Evolutionary conservation across 2,329 filamentous ascomycete species (phyloP).

Genomic region (Reticulascus tulasneorum): DNA sequence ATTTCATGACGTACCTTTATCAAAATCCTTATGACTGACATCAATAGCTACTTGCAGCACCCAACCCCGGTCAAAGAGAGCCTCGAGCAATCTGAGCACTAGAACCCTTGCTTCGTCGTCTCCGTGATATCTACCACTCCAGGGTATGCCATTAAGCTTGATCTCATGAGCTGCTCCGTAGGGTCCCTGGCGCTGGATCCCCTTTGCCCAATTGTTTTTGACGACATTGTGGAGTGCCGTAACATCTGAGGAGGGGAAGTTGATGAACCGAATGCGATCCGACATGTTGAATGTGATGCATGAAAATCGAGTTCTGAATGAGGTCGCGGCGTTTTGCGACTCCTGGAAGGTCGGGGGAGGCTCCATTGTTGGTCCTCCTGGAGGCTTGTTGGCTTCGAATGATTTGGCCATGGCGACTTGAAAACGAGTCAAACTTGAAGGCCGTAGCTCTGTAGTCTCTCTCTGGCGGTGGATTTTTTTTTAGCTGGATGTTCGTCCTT

Average conservation of each 20-base stretch:
- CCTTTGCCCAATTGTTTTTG: constrained; percentile 20
- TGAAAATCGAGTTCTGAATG: constrained; percentile 22
- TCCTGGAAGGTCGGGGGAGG: too few species aligned
- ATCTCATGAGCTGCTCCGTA: constrained; percentile 31
- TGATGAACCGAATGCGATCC: constrained; percentile 30
- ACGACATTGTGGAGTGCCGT: constrained; percentile 21
- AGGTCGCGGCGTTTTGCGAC: not conserved
- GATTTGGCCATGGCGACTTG: too few species aligned
- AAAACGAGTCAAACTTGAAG: too few species aligned
- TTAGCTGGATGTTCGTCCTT: too few species aligned
- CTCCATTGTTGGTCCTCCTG: too few species aligned
- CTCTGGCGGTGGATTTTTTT: too few species aligned
- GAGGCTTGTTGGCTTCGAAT: too few species aligned
- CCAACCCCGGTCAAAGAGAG: constrained; percentile 31
- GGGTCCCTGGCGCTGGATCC: constrained; percentile 24
- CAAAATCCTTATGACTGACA: constrained; percentile 24
- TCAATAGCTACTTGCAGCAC: constrained; percentile 30
- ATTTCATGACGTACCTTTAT: constrained; percentile 19
- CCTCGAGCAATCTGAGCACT: constrained; percentile 25
- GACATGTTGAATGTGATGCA: constrained; percentile 24
- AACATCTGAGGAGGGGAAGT: constrained; percentile 25
- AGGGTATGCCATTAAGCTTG: constrained; percentile 31
- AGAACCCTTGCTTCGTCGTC: constrained; percentile 25
- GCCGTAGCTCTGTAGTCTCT: too few species aligned
- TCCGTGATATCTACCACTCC: constrained; percentile 22